Conservation (phyloP, 495 filamentous ascomycete species). For the Daldinia vernicosa region DNA sequence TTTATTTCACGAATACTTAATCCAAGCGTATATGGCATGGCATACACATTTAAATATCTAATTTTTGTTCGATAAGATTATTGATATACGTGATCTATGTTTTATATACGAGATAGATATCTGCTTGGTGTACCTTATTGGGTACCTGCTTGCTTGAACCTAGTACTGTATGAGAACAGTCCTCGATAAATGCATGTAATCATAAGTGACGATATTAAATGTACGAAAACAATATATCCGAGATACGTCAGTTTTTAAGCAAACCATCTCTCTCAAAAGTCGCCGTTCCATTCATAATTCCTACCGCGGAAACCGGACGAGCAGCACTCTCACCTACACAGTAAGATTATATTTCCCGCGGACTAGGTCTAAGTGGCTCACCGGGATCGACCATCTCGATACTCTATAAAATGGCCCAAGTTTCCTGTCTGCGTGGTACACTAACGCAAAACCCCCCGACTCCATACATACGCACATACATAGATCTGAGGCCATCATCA, state of each 20-base stretch:
- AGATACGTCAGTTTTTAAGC: background rate
- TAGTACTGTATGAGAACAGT: too few species aligned
- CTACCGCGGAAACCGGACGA: slow-evolving; percentile 9
- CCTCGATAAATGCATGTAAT: background rate
- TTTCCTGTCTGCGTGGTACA: slow-evolving; percentile 29
- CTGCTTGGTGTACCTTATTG: too few species aligned
- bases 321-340: slow-evolving; percentile 8
- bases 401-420: slow-evolving; percentile 17
- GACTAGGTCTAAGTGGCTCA: slow-evolving; percentile 19
- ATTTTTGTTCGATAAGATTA: background rate
- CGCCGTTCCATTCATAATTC: slow-evolving; percentile 14
- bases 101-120: background rate
- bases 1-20: background rate
- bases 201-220: background rate
- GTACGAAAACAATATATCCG: background rate
- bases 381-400: slow-evolving; percentile 36
- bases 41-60: background rate
- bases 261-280: background rate
- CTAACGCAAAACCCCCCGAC: slow-evolving; percentile 22
- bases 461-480: background rate
- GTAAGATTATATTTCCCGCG: slow-evolving; percentile 18
- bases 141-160: too few species aligned
- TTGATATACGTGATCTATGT: too few species aligned
- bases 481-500: slow-evolving; percentile 13
- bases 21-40: background rate